Conservation (phyloP, 176 grass and related monocot species). For the Saccharum officinarum region DNA sequence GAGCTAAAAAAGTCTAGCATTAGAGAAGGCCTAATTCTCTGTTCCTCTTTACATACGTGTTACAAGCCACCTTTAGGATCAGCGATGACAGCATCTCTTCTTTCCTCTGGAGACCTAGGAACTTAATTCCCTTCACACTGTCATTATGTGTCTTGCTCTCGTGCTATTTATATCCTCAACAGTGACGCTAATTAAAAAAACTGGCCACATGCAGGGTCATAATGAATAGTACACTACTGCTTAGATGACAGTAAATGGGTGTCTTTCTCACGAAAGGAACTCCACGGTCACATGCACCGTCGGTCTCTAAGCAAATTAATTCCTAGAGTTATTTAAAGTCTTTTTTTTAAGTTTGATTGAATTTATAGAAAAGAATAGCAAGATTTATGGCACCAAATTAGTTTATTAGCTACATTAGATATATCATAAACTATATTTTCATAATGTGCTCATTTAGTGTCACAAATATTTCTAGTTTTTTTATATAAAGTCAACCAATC, state of each 20-base stretch:
- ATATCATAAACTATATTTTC: too few species aligned
- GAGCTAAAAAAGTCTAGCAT: too few species aligned
- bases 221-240: too few species aligned
- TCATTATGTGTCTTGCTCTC: neutral
- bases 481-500: too few species aligned
- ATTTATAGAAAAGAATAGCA: neutral
- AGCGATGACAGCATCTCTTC: neutral
- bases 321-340: neutral
- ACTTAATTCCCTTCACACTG: constrained; percentile 1
- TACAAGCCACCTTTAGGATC: neutral
- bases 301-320: neutral
- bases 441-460: too few species aligned
- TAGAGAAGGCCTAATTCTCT: too few species aligned
- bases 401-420: too few species aligned
- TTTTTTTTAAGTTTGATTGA: neutral
- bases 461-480: too few species aligned
- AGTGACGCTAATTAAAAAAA: neutral
- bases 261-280: neutral
- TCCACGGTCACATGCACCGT: neutral
- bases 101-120: neutral
- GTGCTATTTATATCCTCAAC: neutral
- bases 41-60: neutral
- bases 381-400: too few species aligned
- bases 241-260: too few species aligned
- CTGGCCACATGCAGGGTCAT: too few species aligned